Evolutionary conservation across 345 rosid species (phyloP).

Genomic region (Salix brachista): DNA sequence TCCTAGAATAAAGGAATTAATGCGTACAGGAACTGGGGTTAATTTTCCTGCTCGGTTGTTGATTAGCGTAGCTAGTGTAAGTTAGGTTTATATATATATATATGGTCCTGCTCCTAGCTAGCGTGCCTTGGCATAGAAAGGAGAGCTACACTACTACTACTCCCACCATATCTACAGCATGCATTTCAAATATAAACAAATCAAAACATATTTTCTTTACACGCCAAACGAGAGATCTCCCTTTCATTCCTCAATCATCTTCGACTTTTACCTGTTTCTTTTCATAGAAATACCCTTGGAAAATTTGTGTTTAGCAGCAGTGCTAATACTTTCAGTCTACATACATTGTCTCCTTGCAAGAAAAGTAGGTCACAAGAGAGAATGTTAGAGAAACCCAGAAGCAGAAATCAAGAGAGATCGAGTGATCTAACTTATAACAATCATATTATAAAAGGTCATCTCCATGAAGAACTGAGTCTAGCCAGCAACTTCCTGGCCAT

Average conservation of each 20-base stretch:
- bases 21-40: neutral
- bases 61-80: neutral
- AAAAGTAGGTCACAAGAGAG: neutral
- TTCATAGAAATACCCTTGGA: constrained; percentile 1
- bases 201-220: constrained; percentile 22
- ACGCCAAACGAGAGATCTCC: constrained; percentile 42
- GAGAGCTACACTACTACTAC: constrained; percentile 30
- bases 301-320: constrained; percentile 6
- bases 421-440: constrained; percentile 8
- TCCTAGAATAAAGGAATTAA: neutral
- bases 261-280: constrained; percentile 20
- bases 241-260: constrained; percentile 48
- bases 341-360: neutral
- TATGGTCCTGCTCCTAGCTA: constrained; percentile 22
- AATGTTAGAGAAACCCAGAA: neutral
- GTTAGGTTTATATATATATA: neutral
- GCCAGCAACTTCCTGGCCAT: constrained; percentile 8
- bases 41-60: neutral
- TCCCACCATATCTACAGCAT: neutral
- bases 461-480: neutral
- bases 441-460: constrained; percentile 5
- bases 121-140: constrained; percentile 43
- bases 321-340: neutral
- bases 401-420: neutral
- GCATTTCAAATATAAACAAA: constrained; percentile 11